Conservation (phyloP, 2,329 filamentous ascomycete species). For the Botrytis galanthina region DNA sequence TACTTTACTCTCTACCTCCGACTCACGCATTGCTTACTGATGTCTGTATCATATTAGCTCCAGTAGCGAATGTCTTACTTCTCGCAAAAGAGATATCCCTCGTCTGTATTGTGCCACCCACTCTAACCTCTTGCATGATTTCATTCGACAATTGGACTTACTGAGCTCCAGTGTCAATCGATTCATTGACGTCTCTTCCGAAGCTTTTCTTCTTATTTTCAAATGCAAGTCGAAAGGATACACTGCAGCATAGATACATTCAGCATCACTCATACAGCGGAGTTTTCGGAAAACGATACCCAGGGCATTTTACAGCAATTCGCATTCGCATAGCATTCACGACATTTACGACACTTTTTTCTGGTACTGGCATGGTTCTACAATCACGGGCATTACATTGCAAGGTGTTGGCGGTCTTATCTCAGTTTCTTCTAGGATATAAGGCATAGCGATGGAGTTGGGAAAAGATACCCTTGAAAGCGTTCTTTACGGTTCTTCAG, state of each 20-base stretch:
- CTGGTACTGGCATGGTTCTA: neutral
- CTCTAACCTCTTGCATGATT: neutral
- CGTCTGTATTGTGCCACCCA: neutral
- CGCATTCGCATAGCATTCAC: neutral
- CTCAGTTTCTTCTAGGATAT: neutral
- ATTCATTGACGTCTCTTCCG: neutral
- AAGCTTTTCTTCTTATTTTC: neutral
- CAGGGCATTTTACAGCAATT: neutral
- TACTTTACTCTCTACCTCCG: neutral
- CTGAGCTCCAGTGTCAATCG: neutral
- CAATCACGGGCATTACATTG: neutral
- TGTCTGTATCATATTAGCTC: neutral
- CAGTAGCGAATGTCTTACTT: neutral
- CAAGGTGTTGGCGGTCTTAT: neutral
- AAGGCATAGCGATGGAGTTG: neutral
- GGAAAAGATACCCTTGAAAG: conserved; percentile 3
- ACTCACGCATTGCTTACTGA: neutral
- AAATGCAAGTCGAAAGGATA: neutral
- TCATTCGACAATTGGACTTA: neutral
- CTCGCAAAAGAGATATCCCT: neutral
- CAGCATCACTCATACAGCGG: neutral
- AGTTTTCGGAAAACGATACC: conserved; percentile 5
- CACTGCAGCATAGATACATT: neutral
- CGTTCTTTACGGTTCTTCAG: conserved; percentile 1
- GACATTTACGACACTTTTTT: neutral